A percentile compares a stretch with the other conserved stretches of the same genome.
These are phyloP conservation scores for Clarireedia paspali DNA, from an alignment of 2,329 filamentous ascomycete species.

Conservation along the genomic window DNA sequence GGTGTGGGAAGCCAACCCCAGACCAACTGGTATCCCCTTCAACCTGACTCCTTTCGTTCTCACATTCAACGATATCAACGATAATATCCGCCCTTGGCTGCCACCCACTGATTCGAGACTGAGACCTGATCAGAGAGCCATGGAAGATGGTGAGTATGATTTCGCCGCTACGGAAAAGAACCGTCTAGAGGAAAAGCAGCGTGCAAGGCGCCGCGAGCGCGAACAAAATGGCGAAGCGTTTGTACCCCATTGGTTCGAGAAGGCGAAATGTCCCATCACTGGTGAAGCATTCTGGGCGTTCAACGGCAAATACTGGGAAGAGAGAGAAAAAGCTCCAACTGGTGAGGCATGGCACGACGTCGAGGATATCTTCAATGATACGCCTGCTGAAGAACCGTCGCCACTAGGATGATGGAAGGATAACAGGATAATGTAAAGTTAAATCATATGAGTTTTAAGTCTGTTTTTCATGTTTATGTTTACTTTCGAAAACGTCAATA, in stretches of 20 bases:
- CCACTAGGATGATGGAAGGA: no score
- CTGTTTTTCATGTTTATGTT: no score
- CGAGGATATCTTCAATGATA: constrained; percentile 30
- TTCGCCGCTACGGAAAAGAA: constrained; percentile 91
- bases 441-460: no score
- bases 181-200: constrained; percentile 84
- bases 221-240: constrained; percentile 79
- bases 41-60: constrained; percentile 95
- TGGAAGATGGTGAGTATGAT: constrained; percentile 98
- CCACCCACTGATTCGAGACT: constrained; percentile 92
- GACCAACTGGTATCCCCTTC: constrained; percentile 83
- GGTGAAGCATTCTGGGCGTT: constrained; percentile 89
- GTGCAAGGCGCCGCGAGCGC: constrained; percentile 62
- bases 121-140: constrained; percentile 88
- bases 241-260: constrained; percentile 75
- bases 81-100: constrained; percentile 67
- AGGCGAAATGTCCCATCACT: constrained; percentile 65
- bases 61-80: constrained; percentile 85
- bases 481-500: no score
- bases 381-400: no score
- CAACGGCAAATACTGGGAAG: constrained; percentile 80
- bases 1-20: constrained; percentile 82
- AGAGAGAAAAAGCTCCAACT: constrained; percentile 37
- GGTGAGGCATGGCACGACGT: constrained; percentile 28
- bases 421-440: no score